Base-by-base conservation (phyloP, 2,329 filamentous ascomycete genomes). In the Huntiella omanensis region DNA sequence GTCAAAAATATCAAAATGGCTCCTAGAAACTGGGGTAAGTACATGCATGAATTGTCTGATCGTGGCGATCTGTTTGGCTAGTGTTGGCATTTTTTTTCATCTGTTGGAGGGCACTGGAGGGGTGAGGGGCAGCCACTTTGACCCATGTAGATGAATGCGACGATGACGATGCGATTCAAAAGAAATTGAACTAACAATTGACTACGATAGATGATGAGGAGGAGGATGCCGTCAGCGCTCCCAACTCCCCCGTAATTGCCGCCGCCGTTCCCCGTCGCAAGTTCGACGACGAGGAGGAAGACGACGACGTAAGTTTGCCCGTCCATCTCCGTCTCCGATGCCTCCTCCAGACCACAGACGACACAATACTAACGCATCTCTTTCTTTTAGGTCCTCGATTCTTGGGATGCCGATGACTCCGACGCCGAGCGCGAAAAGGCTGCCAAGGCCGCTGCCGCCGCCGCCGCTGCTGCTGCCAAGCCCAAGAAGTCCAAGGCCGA, bases 371-470 rank as follows among this genome's bases (percentile, higher is more conserved):
- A 48, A 33, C 11, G 4, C 11, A 15, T 7, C 28, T 36, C 11
- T 22, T 6, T n/a, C 17, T 11, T n/a, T 39, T 40, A 94, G 80
- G 84, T 96, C 48, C 75, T 95, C 58, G 91, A 98, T 50, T 88
- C 84, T 33, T 98, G 91, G 91, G 87, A 96, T 58, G 88, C 84
- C 49, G 91, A 96, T 59, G 91, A 98, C 66, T 94, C 86, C 51
- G 91, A 98, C 57, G 88, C 79, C 56, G 91, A 98, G 69, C 83
- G 86, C 57, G 87, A 95, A 64, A 98, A 96, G 70, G 83, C 75
- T 43, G 80, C 73, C 4, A 87, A 84, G 58, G 81, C 76, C 45
- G 92, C 93, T 64, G 84, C 82, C 49, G 92, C 92, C 64, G 86
- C 84, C 22, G 85, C 87, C 0, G 87, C 83, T 39, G 83, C 85